These are phyloP conservation scores for Dianthus caryophyllus DNA, from an alignment of 148 eudicot species.

Conservation along the genomic window DNA sequence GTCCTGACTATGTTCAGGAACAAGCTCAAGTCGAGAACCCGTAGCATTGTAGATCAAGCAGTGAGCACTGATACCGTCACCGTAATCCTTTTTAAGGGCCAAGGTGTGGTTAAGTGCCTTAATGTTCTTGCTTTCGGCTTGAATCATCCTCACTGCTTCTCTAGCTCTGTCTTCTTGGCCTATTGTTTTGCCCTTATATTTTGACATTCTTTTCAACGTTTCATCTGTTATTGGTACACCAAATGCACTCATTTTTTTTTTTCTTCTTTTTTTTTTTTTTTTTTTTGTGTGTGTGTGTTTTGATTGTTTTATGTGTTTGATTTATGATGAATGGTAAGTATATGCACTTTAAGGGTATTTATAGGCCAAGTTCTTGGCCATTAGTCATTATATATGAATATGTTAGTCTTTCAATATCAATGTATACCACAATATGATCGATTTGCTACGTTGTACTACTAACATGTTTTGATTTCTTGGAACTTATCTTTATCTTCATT, in stretches of 20 bases:
- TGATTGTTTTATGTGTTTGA: neutral
- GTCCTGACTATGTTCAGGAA: neutral
- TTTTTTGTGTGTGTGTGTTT: too few species aligned
- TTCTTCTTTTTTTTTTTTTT: too few species aligned
- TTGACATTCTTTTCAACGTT: slow-evolving; percentile 4
- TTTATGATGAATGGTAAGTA: too few species aligned
- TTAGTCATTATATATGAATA: too few species aligned
- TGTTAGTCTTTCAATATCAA: too few species aligned
- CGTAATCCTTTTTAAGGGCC: neutral
- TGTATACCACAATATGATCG: too few species aligned
- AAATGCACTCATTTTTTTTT: neutral
- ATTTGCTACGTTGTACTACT: too few species aligned
- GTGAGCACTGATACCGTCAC: neutral
- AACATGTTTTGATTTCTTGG: too few species aligned
- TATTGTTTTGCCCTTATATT: slow-evolving; percentile 8
- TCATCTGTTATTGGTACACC: neutral
- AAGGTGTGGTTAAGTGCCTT: neutral
- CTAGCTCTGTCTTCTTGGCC: slow-evolving; percentile 14
- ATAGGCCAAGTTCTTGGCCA: too few species aligned
- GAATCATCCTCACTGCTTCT: slow-evolving; percentile 9
- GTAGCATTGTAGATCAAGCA: slow-evolving; percentile 16
- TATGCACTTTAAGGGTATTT: too few species aligned
- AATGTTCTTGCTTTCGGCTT: slow-evolving; percentile 8
- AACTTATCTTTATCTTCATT: too few species aligned
- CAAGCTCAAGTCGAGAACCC: neutral